Evolutionary conservation across 176 grass and related monocot genomes (phyloP).

Genomic region (Musa schizocarpa): DNA sequence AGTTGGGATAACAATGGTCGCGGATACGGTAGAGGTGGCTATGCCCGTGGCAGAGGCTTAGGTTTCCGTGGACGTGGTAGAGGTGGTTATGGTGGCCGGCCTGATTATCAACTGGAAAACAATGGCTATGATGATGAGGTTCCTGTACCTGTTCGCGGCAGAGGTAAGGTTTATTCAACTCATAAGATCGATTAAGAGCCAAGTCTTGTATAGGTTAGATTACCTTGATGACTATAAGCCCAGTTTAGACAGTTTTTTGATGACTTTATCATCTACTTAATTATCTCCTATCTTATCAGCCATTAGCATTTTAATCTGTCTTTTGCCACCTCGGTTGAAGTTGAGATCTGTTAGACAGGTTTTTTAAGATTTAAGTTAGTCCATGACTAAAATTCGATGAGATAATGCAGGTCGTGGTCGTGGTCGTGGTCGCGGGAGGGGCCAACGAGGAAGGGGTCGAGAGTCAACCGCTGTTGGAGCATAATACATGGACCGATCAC

Average conservation of each 20-base stretch:
- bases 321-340: too few relatives aligned
- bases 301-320: too few relatives aligned
- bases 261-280: too few relatives aligned
- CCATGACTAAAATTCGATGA: too few relatives aligned
- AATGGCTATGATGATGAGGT: slow-evolving; percentile 52
- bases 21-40: slow-evolving; percentile 39
- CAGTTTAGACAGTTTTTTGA: too few relatives aligned
- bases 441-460: slow-evolving; percentile 46
- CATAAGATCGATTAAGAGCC: neutral
- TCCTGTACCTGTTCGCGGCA: slow-evolving; percentile 30
- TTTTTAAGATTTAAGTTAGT: too few relatives aligned
- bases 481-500: slow-evolving; percentile 20
- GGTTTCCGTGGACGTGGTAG: slow-evolving; percentile 43
- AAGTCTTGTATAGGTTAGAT: neutral
- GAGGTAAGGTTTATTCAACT: slow-evolving; percentile 33
- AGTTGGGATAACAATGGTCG: slow-evolving; percentile 44
- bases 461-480: slow-evolving; percentile 18
- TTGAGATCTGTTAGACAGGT: too few relatives aligned
- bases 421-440: slow-evolving; percentile 40
- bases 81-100: slow-evolving; percentile 35
- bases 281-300: too few relatives aligned
- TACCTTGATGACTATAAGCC: neutral
- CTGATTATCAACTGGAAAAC: slow-evolving; percentile 70
- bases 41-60: slow-evolving; percentile 46
- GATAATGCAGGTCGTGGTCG: slow-evolving; percentile 34